Evolutionary conservation across 176 grass and related monocot genomes (phyloP).

Genomic region (maize (Zea mays)): Zm-B73-REFERENCE-NAM-5.0 NC_050105.1:138098501-138099000

Average conservation of each 20-base stretch:
- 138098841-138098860: slow-evolving; percentile 6
- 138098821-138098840: not conserved
- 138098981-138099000: slow-evolving; percentile 25
- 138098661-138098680: not conserved
- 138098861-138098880: not conserved
- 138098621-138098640: too few species aligned
- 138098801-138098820: not conserved
- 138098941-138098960: slow-evolving; percentile 35
- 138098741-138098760: not conserved
- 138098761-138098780: not conserved
- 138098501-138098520: too few species aligned
- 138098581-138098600: too few species aligned
- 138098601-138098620: too few species aligned
- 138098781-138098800: not conserved
- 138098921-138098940: slow-evolving; percentile 41
- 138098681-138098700: too few species aligned
- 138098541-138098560: too few species aligned
- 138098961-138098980: not conserved
- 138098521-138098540: too few species aligned
- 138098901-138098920: slow-evolving; percentile 36
- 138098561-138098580: too few species aligned
- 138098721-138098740: not conserved
- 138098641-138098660: too few species aligned
- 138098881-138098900: slow-evolving; percentile 11
- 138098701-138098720: too few species aligned